Evolutionary conservation across 148 eudicot species (phyloP).

Genomic region (Salicornia ramosissima): DNA sequence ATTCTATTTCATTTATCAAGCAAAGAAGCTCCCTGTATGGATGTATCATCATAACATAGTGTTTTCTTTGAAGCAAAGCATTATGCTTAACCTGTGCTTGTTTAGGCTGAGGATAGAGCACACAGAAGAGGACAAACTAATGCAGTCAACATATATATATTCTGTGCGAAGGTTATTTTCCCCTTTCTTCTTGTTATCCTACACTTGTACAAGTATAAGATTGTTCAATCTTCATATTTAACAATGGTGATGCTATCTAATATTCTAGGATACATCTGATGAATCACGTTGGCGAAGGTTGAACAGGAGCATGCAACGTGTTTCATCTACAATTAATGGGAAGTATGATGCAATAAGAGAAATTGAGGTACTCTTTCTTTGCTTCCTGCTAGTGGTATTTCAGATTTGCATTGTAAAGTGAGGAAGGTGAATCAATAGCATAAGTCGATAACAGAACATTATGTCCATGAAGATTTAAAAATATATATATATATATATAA

Average conservation of each 20-base stretch:
- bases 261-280: constrained; percentile 74
- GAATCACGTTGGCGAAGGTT: constrained; percentile 72
- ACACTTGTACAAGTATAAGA: neutral
- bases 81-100: constrained; percentile 17
- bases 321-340: constrained; percentile 82
- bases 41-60: constrained; percentile 8
- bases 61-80: constrained; percentile 9
- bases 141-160: constrained; percentile 84
- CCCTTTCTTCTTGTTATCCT: neutral
- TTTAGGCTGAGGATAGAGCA: constrained; percentile 95
- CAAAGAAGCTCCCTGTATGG: constrained; percentile 6
- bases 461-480: neutral
- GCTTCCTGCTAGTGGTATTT: neutral
- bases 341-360: constrained; percentile 67
- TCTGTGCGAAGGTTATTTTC: constrained; percentile 76
- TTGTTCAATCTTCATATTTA: constrained; percentile 8
- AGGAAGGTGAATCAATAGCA: neutral
- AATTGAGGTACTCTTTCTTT: constrained; percentile 48
- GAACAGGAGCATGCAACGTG: constrained; percentile 70
- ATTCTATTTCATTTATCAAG: too few relatives aligned
- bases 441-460: neutral
- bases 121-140: constrained; percentile 93
- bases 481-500: neutral
- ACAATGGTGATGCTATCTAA: constrained; percentile 10
- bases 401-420: too few relatives aligned